phyloP scores from a whole-genome alignment of 2,329 filamentous ascomycete genomes.

The Colletotrichum sp. region DNA sequence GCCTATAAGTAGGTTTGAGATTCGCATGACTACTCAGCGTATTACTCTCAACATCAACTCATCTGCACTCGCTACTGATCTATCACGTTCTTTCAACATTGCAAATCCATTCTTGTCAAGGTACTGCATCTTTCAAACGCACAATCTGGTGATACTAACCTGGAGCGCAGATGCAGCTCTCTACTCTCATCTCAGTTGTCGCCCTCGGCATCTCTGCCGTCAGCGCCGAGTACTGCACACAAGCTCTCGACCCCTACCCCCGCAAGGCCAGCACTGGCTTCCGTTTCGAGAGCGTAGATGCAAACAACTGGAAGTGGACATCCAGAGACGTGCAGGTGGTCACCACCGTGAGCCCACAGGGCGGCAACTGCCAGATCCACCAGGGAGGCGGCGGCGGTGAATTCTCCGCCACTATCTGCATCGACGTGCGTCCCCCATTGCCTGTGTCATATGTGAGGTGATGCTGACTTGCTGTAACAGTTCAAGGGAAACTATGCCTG shows the following conservation, averaged over 20 bases:
- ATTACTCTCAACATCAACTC: background rate
- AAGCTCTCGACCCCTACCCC: background rate
- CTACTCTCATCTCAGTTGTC: background rate
- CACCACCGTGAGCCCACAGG: background rate
- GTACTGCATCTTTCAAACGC: background rate
- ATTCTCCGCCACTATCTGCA: background rate
- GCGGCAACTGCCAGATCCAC: background rate
- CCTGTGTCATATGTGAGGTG: background rate
- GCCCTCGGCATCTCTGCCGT: background rate
- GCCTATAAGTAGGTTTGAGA: background rate
- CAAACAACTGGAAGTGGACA: background rate
- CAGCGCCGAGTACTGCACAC: background rate
- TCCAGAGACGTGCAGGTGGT: background rate
- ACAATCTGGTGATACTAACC: background rate
- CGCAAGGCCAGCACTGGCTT: background rate
- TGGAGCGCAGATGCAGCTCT: background rate
- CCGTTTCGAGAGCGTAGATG: background rate
- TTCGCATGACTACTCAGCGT: background rate
- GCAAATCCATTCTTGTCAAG: background rate
- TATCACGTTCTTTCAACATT: background rate
- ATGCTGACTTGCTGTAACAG: background rate
- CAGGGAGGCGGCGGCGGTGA: conserved; percentile 1
- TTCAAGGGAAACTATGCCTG: background rate
- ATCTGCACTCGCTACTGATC: background rate
- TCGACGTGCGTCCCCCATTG: background rate